Evolutionary conservation across 371 early-diverging fungal genomes (phyloP).

Genomic region (Mortierella sp.): DNA sequence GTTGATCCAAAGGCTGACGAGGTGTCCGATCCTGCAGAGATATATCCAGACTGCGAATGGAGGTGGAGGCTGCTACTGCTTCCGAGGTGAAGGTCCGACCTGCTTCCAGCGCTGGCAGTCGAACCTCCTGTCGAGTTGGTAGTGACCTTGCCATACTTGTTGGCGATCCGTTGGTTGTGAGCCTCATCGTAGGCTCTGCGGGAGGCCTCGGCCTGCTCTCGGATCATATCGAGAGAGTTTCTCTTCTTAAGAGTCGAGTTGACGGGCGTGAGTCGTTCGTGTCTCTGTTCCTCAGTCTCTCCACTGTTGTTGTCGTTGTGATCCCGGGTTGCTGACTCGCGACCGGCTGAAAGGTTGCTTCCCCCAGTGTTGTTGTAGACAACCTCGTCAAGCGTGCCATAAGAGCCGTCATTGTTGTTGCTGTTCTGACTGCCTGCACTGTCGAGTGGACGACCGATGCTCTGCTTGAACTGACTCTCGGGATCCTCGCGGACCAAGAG

Average conservation of each 20-base stretch:
- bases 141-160: constrained; percentile 32
- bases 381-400: constrained; percentile 21
- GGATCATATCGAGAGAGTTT: constrained; percentile 46
- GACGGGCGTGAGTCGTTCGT: constrained; percentile 43
- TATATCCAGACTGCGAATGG: constrained; percentile 27
- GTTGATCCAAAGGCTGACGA: constrained; percentile 52
- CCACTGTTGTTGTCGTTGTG: not conserved
- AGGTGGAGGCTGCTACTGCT: not conserved
- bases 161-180: constrained; percentile 39
- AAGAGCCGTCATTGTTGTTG: constrained; percentile 10
- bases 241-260: constrained; percentile 46
- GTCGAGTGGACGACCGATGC: constrained; percentile 41
- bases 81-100: not conserved
- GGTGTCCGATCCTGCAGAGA: constrained; percentile 40
- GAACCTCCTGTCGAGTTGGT: constrained; percentile 42
- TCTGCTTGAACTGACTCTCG: constrained; percentile 50
- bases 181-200: constrained; percentile 53
- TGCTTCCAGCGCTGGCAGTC: constrained; percentile 32
- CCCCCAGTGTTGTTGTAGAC: constrained; percentile 29
- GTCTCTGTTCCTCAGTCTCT: constrained; percentile 44
- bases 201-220: constrained; percentile 54
- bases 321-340: constrained; percentile 8
- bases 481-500: constrained; percentile 46
- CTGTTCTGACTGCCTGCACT: constrained; percentile 13
- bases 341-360: constrained; percentile 23